Conservation (phyloP, 331 rosid species). For the Saraca asoca region DNA sequence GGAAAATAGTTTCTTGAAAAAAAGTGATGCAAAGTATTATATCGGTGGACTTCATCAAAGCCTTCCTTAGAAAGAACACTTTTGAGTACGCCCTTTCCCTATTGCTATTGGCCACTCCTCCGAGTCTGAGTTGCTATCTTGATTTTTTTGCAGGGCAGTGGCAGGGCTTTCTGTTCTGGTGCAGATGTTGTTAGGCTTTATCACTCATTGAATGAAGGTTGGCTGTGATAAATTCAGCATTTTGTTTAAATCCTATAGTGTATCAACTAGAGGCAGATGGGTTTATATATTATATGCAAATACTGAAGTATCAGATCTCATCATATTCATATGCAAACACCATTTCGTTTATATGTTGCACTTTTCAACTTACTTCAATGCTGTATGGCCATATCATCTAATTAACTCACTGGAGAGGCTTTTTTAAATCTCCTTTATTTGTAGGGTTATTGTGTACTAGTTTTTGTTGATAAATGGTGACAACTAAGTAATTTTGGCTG, state of each 20-base stretch:
- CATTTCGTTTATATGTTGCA: slow-evolving; percentile 2
- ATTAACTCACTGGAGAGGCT: slow-evolving; percentile 16
- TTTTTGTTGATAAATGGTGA: slow-evolving; percentile 2
- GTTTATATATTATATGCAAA: neutral
- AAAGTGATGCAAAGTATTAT: too few species aligned
- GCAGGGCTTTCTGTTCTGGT: slow-evolving; percentile 92
- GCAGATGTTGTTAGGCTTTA: slow-evolving; percentile 72
- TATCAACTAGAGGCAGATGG: slow-evolving; percentile 7
- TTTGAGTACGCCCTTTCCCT: slow-evolving; percentile 5
- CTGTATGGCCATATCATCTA: neutral
- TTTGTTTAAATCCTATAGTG: slow-evolving; percentile 15
- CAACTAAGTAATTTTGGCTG: neutral
- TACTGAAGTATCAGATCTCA: neutral
- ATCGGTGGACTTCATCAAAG: neutral
- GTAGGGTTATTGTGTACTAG: neutral
- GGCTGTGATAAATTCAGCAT: slow-evolving; percentile 21
- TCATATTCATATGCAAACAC: neutral
- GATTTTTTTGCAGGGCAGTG: slow-evolving; percentile 71
- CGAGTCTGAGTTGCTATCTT: slow-evolving; percentile 42
- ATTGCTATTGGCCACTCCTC: slow-evolving; percentile 28
- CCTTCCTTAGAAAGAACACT: neutral
- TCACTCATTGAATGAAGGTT: slow-evolving; percentile 68
- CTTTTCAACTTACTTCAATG: slow-evolving; percentile 16
- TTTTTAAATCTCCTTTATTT: slow-evolving; percentile 7
- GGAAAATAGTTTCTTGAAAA: neutral